phyloP scores from a whole-genome alignment of 179 eudicot species.

The Amaranthus tricolor region DNA sequence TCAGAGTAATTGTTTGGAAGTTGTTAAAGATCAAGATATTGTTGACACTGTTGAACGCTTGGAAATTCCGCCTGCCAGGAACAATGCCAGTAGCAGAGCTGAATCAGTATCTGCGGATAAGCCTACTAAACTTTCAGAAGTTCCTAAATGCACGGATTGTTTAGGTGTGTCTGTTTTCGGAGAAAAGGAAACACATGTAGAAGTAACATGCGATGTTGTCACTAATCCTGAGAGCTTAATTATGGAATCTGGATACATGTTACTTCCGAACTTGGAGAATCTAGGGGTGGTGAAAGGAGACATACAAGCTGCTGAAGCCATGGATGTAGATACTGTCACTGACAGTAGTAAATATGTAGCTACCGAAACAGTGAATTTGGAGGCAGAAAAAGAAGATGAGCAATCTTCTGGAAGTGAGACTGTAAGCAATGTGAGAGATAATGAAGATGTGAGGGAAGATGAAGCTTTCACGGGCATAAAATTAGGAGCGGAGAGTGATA shows the following conservation, averaged over 20 bases:
- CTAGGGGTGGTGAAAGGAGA: not conserved
- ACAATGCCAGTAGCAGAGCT: not conserved
- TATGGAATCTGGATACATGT: not conserved
- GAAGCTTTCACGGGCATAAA: not conserved
- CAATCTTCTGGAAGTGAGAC: not conserved
- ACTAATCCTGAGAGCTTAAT: not conserved
- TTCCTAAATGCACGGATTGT: constrained; percentile 4
- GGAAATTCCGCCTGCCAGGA: not conserved
- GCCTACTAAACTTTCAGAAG: not conserved
- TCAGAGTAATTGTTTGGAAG: constrained; percentile 7
- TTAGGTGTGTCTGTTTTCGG: not conserved
- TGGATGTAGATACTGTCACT: not conserved
- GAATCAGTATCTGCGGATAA: not conserved
- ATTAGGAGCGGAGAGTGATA: not conserved
- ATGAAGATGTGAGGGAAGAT: not conserved
- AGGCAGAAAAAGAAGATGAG: constrained; percentile 1
- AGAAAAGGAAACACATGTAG: not conserved
- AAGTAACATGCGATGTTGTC: not conserved
- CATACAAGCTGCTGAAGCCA: not conserved
- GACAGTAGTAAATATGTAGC: not conserved
- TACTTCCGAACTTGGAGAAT: not conserved
- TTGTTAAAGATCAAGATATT: not conserved
- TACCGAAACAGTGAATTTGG: not conserved
- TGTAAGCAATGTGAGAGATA: not conserved
- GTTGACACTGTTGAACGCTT: not conserved